Conservation (phyloP, 768 basidiomycete species). For the Phallus indusiatus region DNA sequence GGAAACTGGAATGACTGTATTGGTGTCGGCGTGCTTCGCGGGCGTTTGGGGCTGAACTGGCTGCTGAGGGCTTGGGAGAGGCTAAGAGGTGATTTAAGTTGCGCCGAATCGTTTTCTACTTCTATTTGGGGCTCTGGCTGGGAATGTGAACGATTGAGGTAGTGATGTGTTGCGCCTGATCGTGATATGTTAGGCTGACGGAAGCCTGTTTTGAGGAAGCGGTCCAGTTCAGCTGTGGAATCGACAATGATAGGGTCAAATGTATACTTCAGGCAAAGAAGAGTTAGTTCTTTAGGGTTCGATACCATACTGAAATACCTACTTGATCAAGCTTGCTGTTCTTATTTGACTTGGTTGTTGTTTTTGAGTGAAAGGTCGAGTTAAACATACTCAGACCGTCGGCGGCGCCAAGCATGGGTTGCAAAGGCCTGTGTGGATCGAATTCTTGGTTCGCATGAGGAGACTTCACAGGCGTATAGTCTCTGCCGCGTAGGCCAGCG, state of each 20-base stretch:
- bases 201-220: constrained; percentile 47
- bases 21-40: constrained; percentile 34
- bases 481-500: constrained; percentile 61
- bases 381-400: constrained; percentile 48
- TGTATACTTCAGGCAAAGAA: constrained; percentile 14
- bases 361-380: constrained; percentile 41
- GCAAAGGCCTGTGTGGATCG: constrained; percentile 73
- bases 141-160: constrained; percentile 32
- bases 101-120: constrained; percentile 34
- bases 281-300: constrained; percentile 1
- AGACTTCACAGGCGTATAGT: constrained; percentile 34
- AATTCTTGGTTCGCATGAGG: constrained; percentile 68
- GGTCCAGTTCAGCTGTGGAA: constrained; percentile 52
- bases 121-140: constrained; percentile 31
- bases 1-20: background rate
- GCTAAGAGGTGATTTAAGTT: constrained; percentile 41
- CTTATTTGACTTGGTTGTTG: constrained; percentile 20
- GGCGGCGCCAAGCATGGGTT: constrained; percentile 56
- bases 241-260: constrained; percentile 54
- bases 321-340: constrained; percentile 21
- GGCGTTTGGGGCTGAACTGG: constrained; percentile 67
- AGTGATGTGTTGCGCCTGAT: constrained; percentile 32
- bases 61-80: constrained; percentile 62
- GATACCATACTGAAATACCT: constrained; percentile 2
- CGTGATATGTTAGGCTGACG: constrained; percentile 31